Evolutionary conservation across 2,329 filamentous ascomycete genomes (phyloP).

Genomic region (Penicillium rolfsii): DNA sequence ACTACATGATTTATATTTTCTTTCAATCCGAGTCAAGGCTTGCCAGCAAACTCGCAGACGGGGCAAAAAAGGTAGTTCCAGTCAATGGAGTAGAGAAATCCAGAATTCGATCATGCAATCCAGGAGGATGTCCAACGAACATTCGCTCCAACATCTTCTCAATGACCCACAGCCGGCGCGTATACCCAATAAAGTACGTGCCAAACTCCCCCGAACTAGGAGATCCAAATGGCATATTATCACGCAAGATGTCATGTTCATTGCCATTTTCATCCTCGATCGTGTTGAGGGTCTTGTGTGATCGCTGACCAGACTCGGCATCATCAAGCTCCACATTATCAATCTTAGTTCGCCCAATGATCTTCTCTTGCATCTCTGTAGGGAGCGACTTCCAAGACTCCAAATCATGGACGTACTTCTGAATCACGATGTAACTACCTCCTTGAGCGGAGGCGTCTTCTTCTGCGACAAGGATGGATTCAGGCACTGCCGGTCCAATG

Average conservation of each 20-base stretch:
- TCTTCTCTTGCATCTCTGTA: slow-evolving; percentile 57
- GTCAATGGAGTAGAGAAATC: slow-evolving; percentile 59
- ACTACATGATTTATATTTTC: too few relatives aligned
- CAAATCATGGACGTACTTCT: slow-evolving; percentile 62
- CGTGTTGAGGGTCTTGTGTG: slow-evolving; percentile 60
- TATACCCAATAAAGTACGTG: slow-evolving; percentile 63
- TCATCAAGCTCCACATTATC: slow-evolving; percentile 63
- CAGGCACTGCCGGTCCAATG: slow-evolving; percentile 49
- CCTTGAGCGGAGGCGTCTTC: slow-evolving; percentile 49
- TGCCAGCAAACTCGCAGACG: slow-evolving; percentile 46
- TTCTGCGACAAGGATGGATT: slow-evolving; percentile 50
- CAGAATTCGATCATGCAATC: slow-evolving; percentile 59
- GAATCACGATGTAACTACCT: slow-evolving; percentile 63
- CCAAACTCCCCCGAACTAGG: slow-evolving; percentile 57
- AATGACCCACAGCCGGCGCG: slow-evolving; percentile 57
- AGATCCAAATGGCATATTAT: slow-evolving; percentile 65
- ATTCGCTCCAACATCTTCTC: slow-evolving; percentile 63
- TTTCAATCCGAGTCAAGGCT: slow-evolving; percentile 29
- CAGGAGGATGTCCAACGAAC: slow-evolving; percentile 59
- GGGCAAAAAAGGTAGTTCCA: slow-evolving; percentile 59
- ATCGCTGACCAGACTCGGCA: slow-evolving; percentile 51
- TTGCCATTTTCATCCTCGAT: slow-evolving; percentile 56
- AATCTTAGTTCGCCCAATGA: slow-evolving; percentile 61
- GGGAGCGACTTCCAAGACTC: slow-evolving; percentile 51
- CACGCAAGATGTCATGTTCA: slow-evolving; percentile 59